Base-by-base conservation (phyloP, 2,329 filamentous ascomycete species). In the Sordariomycetes sp. region DNA sequence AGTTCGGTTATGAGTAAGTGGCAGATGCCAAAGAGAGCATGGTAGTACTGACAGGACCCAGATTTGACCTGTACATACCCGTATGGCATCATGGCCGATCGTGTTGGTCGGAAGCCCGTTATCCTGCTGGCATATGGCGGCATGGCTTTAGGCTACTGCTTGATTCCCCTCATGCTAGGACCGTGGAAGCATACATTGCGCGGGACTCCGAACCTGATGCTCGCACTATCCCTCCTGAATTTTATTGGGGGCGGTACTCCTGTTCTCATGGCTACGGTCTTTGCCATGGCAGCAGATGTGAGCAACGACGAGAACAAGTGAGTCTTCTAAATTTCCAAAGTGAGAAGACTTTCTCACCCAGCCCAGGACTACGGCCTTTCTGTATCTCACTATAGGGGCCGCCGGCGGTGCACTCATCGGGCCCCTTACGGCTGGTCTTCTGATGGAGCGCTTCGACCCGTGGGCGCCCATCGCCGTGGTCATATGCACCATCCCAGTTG, bases 21-120 rank as follows among this genome's bases (percentile, higher is more conserved):
- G n/a, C n/a, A n/a, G n/a, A n/a, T n/a, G n/a, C n/a, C n/a, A n/a
- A n/a, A n/a, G n/a, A n/a, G 16, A 29, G n/a, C n/a, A n/a, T n/a
- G n/a, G n/a, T n/a, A n/a, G n/a, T n/a, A n/a, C n/a, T n/a, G n/a
- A n/a, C n/a, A 14, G 10, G 12, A 32, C 23, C 15, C 14, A 28
- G 33, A 34, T 17, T 46, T 66, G 8, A 10, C 63, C 11, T 54
- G 57, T 14, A 54, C 62, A 0, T 63, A 65, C 31, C 63, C 63
- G 2, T 65, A 61, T 21, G 60, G 61, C n/a, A 53, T 61, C 25
- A 47, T 66, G 31, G 56, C 62, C 1, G 63, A 66, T 29, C 56
- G 54, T 17, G 49, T 66, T 36, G 63, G 63, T 9, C 61, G 63
- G 21, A 65, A 64, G 33, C 61, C 62, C 3, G 56, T 55, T 3